A percentile compares a stretch with the other conserved stretches of the same genome.
Conservation (phyloP, 2,329 filamentous ascomycete species). For the Sclerotinia spermophila region DNA sequence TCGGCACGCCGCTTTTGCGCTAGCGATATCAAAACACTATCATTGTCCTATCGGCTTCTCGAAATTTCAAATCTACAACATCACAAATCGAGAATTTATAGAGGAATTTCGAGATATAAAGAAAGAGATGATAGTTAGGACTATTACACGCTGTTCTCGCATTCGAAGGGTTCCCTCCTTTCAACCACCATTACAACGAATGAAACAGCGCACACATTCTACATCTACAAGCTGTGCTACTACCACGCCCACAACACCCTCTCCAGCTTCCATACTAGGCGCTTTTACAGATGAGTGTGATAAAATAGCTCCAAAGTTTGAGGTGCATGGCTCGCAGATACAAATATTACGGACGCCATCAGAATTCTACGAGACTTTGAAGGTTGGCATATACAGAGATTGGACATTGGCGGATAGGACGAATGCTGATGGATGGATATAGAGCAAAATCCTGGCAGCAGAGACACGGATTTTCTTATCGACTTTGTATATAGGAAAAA, state of each 20-base stretch:
- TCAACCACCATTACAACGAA: conserved; percentile 25
- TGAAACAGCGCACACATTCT: conserved; percentile 34
- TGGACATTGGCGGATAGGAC: conserved; percentile 2
- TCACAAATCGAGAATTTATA: neutral
- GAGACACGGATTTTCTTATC: conserved; percentile 81
- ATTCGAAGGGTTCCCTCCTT: conserved; percentile 31
- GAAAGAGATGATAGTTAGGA: conserved; percentile 38
- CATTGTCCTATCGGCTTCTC: conserved; percentile 8
- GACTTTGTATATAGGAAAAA: conserved; percentile 95
- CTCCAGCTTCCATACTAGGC: conserved; percentile 51
- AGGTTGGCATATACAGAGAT: conserved; percentile 52
- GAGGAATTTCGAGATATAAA: neutral
- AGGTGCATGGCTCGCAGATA: conserved; percentile 76
- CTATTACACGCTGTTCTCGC: conserved; percentile 36
- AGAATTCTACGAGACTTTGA: conserved; percentile 90
- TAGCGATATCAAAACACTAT: conserved; percentile 20
- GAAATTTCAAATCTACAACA: conserved; percentile 15
- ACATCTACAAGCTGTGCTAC: conserved; percentile 30
- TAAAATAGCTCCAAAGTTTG: conserved; percentile 84
- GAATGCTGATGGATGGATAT: conserved; percentile 33
- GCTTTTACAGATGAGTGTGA: conserved; percentile 73
- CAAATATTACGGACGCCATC: conserved; percentile 72
- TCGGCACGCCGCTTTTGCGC: conserved; percentile 25
- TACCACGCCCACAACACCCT: conserved; percentile 38
- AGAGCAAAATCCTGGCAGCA: conserved; percentile 79